A percentile compares a stretch with the other conserved stretches of the same genome.
phyloP scores from a whole-genome alignment of 2,329 filamentous ascomycete species.

The Fusarium nelsonii region DNA sequence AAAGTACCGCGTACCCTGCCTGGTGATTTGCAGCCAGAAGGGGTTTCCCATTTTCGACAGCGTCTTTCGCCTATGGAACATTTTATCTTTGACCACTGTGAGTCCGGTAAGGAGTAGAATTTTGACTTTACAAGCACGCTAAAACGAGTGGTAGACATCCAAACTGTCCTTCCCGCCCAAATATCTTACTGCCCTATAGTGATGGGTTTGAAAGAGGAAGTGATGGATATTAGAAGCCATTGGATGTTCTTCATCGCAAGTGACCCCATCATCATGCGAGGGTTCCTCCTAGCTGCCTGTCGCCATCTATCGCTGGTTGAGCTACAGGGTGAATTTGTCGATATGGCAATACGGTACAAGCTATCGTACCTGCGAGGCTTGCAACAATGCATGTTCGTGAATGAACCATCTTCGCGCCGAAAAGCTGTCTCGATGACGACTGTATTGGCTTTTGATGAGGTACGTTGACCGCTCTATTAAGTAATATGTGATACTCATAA shows the following conservation, averaged over 20 bases:
- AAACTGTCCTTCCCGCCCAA: constrained; percentile 7
- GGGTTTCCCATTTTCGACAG: neutral
- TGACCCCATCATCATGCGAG: neutral
- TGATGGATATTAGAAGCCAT: neutral
- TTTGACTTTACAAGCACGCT: rapidly evolving
- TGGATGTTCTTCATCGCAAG: constrained; percentile 17
- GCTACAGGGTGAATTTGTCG: neutral
- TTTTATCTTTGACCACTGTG: constrained; percentile 13
- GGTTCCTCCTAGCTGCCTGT: constrained; percentile 6
- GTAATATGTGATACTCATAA: neutral
- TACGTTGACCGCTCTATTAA: neutral
- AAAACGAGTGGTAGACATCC: neutral
- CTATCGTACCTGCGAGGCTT: neutral
- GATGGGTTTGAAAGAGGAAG: neutral
- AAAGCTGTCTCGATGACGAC: constrained; percentile 12
- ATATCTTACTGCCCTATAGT: constrained; percentile 3
- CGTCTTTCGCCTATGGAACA: neutral
- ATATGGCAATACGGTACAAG: constrained; percentile 5
- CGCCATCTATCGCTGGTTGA: constrained; percentile 7
- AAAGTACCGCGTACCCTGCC: neutral
- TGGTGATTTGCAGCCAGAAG: neutral
- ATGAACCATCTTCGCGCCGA: neutral
- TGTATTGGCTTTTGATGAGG: constrained; percentile 13
- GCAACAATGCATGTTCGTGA: neutral
- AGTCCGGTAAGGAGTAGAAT: neutral